Conservation (phyloP, 2,329 filamentous ascomycete species). For the Fonsecaea erecta region DNA sequence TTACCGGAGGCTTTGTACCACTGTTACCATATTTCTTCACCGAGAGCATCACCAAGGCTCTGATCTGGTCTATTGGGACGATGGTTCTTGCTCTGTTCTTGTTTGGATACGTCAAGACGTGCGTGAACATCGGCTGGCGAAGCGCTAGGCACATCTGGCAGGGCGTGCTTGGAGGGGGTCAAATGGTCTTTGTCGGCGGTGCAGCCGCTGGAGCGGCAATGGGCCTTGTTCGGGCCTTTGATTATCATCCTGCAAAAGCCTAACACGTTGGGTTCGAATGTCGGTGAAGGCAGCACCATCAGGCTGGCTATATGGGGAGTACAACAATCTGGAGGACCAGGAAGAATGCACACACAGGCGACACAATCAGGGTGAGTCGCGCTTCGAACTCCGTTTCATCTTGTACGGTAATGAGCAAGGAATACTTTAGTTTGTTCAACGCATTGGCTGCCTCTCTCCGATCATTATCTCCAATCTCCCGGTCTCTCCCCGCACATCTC, state of each 20-base stretch:
- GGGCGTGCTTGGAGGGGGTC: conserved; percentile 63
- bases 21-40: conserved; percentile 58
- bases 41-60: conserved; percentile 46
- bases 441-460: too few species aligned
- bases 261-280: neutral
- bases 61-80: conserved; percentile 58
- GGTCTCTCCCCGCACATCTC: neutral
- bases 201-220: conserved; percentile 70
- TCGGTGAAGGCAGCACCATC: neutral
- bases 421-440: too few species aligned
- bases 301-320: too few species aligned
- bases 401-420: too few species aligned
- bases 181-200: conserved; percentile 69
- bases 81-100: conserved; percentile 55
- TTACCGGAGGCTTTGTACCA: conserved; percentile 52
- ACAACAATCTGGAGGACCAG: too few species aligned
- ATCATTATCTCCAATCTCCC: neutral
- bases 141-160: conserved; percentile 51
- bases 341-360: too few species aligned
- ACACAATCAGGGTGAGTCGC: too few species aligned
- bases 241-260: neutral
- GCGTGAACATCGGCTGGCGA: conserved; percentile 50
- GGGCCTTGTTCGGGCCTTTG: conserved; percentile 47
- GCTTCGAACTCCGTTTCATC: too few species aligned
- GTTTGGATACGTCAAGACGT: conserved; percentile 59